These are phyloP conservation scores for Pulveroboletus sp. DNA, from an alignment of 768 basidiomycete genomes.

Conservation along the genomic window DNA sequence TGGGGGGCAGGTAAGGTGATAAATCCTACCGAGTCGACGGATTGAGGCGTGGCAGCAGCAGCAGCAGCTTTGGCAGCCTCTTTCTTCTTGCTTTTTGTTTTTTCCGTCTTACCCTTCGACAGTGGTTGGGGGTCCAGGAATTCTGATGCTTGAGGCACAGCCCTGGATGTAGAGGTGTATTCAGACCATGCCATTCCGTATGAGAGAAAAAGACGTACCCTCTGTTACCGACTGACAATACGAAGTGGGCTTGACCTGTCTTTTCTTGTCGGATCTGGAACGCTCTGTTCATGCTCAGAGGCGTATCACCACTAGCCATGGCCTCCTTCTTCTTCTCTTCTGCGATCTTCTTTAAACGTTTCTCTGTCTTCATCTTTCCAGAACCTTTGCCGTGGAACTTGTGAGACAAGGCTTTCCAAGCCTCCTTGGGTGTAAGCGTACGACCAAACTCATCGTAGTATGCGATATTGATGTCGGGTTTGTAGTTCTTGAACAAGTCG, in stretches of 20 bases:
- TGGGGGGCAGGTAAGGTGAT: constrained; percentile 67
- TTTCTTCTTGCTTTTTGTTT: constrained; percentile 76
- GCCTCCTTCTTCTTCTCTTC: constrained; percentile 93
- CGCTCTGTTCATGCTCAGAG: constrained; percentile 89
- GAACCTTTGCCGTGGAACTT: constrained; percentile 98
- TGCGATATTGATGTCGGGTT: constrained; percentile 93
- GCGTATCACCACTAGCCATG: constrained; percentile 94
- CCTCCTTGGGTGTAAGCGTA: constrained; percentile 85
- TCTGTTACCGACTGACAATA: constrained; percentile 89
- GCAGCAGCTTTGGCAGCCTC: constrained; percentile 46
- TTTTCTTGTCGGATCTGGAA: constrained; percentile 93
- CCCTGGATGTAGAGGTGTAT: constrained; percentile 40
- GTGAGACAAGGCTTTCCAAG: constrained; percentile 97
- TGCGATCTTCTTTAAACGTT: constrained; percentile 92
- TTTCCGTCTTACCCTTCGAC: constrained; percentile 80
- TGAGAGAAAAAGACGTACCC: constrained; percentile 48
- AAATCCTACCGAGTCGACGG: constrained; percentile 53
- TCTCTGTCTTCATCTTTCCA: constrained; percentile 96
- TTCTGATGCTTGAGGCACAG: constrained; percentile 80
- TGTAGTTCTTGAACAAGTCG: constrained; percentile 88
- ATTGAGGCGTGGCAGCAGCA: constrained; percentile 34
- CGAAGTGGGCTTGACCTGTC: constrained; percentile 94
- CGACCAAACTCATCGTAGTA: constrained; percentile 97
- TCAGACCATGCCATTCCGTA: neutral
- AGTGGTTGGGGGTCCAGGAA: constrained; percentile 78